Base-by-base conservation (phyloP, 2,329 filamentous ascomycete genomes). In the Pseudocercospora eumusae region DNA sequence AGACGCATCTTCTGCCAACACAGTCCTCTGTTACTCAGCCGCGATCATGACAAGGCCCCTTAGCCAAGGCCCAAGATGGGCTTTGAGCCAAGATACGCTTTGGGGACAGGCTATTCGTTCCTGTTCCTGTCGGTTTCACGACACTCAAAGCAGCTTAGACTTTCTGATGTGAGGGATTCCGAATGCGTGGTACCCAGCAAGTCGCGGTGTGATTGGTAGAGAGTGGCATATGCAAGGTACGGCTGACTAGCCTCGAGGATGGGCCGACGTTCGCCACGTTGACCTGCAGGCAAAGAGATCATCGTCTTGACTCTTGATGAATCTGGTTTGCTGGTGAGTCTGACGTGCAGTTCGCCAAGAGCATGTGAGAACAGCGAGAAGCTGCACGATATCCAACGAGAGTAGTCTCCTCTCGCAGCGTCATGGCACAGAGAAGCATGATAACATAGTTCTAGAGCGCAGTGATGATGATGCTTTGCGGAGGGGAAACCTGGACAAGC, bases 201-300 rank as follows among this genome's bases (percentile, higher is more conserved):
- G 2, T 27, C 21, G 47, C 20, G 10, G 25, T 28, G 20, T 50
- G 23, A 50, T 50, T 50, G 47, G 47, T 20, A 31, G 56, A 13
- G 13, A 25, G 31, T 50, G 25, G 33, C n/a, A 56, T 52, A 50
- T 64, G 66, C 62, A 60, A 67, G 64, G 62, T 33, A 66, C 65
- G 55, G 20, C 57, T 23, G 33, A 55, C 60, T 58, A 62, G 61
- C 57, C 31, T 45, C 44, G 45, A 40, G 53, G 47, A 57, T 61
- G 55, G 59, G 20, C 62, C 59, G 45, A 56, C 23, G 56, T 53
- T 56, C 36, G 59, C 56, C 62, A 62, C 62, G 56, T 57, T 58
- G 62, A 57, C 60, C 57, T 64, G 57, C 60, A 64, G 60, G 52
- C 62, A 62, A 60, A 57, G 25, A 62, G n/a, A n/a, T n/a, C n/a